A percentile compares a stretch with the other conserved stretches of the same genome.
phyloP scores from a whole-genome alignment of 2,329 filamentous ascomycete species.

The Beauveria bassiana region DNA sequence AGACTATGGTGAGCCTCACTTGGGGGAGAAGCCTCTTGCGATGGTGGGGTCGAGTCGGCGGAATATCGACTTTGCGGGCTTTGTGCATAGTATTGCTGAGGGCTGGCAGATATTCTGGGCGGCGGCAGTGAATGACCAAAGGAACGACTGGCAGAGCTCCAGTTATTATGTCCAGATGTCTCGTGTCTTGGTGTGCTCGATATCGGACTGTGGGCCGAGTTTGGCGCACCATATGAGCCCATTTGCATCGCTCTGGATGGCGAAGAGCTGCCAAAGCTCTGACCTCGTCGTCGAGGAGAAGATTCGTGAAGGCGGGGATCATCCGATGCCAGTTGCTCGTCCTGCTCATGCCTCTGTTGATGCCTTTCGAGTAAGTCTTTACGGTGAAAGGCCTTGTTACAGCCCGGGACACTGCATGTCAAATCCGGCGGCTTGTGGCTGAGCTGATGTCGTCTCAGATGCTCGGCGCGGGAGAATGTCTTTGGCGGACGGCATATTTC shows the following conservation, averaged over 20 bases:
- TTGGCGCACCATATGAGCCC: neutral
- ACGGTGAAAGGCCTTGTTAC: constrained; percentile 50
- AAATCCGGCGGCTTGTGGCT: constrained; percentile 49
- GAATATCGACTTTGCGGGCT: constrained; percentile 4
- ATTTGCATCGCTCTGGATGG: constrained; percentile 17
- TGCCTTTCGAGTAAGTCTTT: constrained; percentile 54
- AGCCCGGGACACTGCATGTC: constrained; percentile 44
- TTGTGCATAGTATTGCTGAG: constrained; percentile 6
- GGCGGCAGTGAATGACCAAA: constrained; percentile 9
- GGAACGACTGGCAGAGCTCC: constrained; percentile 2
- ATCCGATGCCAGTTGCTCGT: constrained; percentile 21
- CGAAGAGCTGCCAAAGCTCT: constrained; percentile 13
- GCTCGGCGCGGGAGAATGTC: constrained; percentile 56
- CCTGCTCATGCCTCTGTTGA: constrained; percentile 34
- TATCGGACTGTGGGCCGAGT: constrained; percentile 4
- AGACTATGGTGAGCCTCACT: neutral
- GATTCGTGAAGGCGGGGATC: neutral
- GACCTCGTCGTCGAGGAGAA: neutral
- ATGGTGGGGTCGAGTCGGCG: neutral
- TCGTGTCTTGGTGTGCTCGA: constrained; percentile 11
- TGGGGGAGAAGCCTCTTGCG: neutral
- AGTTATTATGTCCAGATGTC: neutral
- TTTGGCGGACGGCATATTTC: constrained; percentile 44
- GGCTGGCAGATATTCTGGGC: constrained; percentile 3
- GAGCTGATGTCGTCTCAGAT: constrained; percentile 54